Evolutionary conservation across 495 filamentous ascomycete species (phyloP).

Genomic region (Xylaria castorea): DNA sequence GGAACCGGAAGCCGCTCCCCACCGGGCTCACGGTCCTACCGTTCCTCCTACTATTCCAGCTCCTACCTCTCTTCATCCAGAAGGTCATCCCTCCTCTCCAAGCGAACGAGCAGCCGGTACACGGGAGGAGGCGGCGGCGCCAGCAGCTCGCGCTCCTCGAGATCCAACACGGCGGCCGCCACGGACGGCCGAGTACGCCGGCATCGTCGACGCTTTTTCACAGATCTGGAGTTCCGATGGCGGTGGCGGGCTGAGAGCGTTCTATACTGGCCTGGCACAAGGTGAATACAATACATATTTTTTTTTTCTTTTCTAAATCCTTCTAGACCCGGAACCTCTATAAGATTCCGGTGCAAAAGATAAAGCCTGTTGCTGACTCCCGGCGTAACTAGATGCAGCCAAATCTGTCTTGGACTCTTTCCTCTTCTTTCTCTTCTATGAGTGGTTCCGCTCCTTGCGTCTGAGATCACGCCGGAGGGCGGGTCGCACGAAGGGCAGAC

Average conservation of each 20-base stretch:
- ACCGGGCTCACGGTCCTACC: not conserved
- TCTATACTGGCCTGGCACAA: constrained; percentile 76
- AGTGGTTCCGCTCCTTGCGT: constrained; percentile 63
- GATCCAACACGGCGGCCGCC: constrained; percentile 6
- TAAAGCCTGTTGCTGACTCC: constrained; percentile 56
- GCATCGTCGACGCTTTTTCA: constrained; percentile 69
- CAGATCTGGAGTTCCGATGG: constrained; percentile 78
- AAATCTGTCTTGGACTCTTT: constrained; percentile 32
- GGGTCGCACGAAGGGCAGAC: constrained; percentile 39
- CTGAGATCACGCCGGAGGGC: constrained; percentile 45
- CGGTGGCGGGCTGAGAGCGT: constrained; percentile 71
- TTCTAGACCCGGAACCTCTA: not conserved
- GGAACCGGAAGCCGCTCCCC: constrained; percentile 1
- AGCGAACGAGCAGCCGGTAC: constrained; percentile 26
- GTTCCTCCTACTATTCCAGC: constrained; percentile 16
- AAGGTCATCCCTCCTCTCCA: not conserved
- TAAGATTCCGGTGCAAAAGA: not conserved
- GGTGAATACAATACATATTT: constrained; percentile 59
- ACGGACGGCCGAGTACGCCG: constrained; percentile 53
- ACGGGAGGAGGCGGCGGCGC: not conserved
- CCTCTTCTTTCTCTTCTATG: constrained; percentile 79
- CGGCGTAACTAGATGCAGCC: constrained; percentile 17
- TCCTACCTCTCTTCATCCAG: constrained; percentile 14
- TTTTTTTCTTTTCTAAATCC: not conserved
- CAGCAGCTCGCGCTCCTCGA: constrained; percentile 14